Base-by-base conservation (phyloP, 768 basidiomycete genomes). In the Termitomyces titanicus region DNA sequence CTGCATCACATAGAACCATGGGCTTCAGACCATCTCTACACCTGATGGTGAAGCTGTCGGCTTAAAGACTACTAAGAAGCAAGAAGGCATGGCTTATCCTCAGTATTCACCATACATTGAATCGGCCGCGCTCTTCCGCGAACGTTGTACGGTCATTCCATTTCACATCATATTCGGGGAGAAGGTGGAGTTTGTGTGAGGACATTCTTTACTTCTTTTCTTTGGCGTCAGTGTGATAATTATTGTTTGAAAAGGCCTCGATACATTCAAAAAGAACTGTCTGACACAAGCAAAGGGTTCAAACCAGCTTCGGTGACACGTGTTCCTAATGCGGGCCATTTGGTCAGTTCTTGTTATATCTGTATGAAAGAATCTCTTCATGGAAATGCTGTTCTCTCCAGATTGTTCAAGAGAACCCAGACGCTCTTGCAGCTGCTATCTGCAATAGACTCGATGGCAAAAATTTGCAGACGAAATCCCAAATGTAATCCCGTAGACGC, bases 391-490 rank as follows among this genome's bases (percentile, higher is more conserved):
- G 8, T 44, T 48, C 38, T 10, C 15, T 7, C 8, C 34, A 70
- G 69, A 51, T 70, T 42, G 64, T 68, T 6, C 69, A 70, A 54
- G 67, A 70, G 47, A 54, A 65, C 27, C 69, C 69, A 13, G 64
- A 65, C 45, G 59, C 25, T 6, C 47, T 68, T 22, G 67, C 69
- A 0, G 55, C 53, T 8, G 64, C 63, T n/a, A 64, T 70, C 35
- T 64, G 61, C 40, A 52, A 60, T 3, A 60, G 61, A 29, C 57
- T 70, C 3, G 50, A 61, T 44, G 48, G 51, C 34, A 35, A 4
- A 35, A 13, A 5, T 35, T 13, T 35, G 34, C 15, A 15, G 13
- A 35, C 34, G 5, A 15, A 35, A 15, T 35, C 29, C 5, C 29
- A 31, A 5, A 46, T 47, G 31, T 34, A 31, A 12, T 10, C 31